Evolutionary conservation across 2,329 filamentous ascomycete genomes (phyloP).

Genomic region (Cladosporium sp.): DNA sequence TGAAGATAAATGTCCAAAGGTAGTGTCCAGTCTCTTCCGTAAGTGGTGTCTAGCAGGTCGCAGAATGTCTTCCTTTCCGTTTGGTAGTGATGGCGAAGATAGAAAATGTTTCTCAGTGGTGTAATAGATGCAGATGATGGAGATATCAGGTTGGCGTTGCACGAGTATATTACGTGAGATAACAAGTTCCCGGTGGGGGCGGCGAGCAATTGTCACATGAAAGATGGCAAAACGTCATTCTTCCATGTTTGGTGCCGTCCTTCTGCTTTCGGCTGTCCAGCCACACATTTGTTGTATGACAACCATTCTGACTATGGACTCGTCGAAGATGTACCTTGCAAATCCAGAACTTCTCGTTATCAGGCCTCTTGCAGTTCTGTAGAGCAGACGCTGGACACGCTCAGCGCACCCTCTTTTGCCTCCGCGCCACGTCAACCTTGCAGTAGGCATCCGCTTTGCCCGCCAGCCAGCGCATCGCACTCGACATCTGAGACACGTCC

Average conservation of each 20-base stretch:
- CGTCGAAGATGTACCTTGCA: neutral
- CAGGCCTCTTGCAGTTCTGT: neutral
- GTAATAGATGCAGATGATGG: neutral
- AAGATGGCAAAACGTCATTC: conserved; percentile 5
- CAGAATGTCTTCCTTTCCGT: neutral
- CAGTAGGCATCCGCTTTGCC: conserved; percentile 20
- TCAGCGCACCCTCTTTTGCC: neutral
- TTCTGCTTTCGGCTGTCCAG: conserved; percentile 7
- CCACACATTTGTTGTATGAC: neutral
- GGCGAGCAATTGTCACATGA: neutral
- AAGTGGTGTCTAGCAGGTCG: neutral
- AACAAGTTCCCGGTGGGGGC: neutral
- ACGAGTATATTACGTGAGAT: neutral
- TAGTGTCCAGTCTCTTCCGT: neutral
- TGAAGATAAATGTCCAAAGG: neutral
- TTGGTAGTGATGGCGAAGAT: neutral
- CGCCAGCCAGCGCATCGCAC: conserved; percentile 14
- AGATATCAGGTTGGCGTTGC: neutral
- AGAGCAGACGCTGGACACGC: neutral
- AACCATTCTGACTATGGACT: neutral
- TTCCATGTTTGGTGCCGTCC: neutral
- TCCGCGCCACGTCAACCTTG: conserved; percentile 21
- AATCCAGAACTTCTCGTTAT: too few species aligned
- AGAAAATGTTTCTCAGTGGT: neutral
- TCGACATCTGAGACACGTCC: conserved; percentile 5